Base-by-base conservation (phyloP, 1,139 yeast genomes). In the Blastobotrys elegans region DNA sequence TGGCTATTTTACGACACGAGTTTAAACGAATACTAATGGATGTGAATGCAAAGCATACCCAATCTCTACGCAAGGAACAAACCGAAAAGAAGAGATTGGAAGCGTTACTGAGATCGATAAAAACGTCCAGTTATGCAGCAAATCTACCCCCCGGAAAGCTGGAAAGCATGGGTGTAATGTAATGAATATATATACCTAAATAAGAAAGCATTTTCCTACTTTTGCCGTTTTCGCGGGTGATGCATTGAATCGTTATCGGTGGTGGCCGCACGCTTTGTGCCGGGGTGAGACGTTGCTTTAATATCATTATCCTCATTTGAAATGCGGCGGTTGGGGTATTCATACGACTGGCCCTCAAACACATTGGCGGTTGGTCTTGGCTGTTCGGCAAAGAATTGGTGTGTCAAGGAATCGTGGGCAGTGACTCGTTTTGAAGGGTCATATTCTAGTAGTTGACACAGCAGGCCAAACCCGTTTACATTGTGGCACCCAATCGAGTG, bases 381-480 rank as follows among this genome's bases (percentile, higher is more conserved):
- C 16, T 67, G 66, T 51, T 79, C 84, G 10, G 14, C 31, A 63
- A 94, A 92, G 70, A 83, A 92, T 6, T 79, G 79, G 65, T 92
- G 96, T 10, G 76, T 65, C 50, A 92, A 66, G 0, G 96, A 86
- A 50, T 78, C 80, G 41, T 76, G 75, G 0, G 97, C 96, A 20
- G 88, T 82, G 29, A 85, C 67, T 50, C 99, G 72, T 21, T 71
- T 69, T n/a, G 81, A 74, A 0, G 99, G 98, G 62, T 94, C 96
- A 61, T 89, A 90, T 49, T 77, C 83, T 37, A 94, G 66, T 39
- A 94, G 65, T 33, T 77, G 76, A 33, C 77, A 69, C 31, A 94
- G 68, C 22, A 94, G 69, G 48, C 79, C 76, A 27, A 84, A 72
- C 46, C 96, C 89, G 59, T 73, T 75, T 16, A 30, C 34, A 60